A percentile compares a stretch with the other conserved stretches of the same genome.
Conservation (phyloP, 139 green algal genomes). For the Deuterostichococcus epilithicus region DNA sequence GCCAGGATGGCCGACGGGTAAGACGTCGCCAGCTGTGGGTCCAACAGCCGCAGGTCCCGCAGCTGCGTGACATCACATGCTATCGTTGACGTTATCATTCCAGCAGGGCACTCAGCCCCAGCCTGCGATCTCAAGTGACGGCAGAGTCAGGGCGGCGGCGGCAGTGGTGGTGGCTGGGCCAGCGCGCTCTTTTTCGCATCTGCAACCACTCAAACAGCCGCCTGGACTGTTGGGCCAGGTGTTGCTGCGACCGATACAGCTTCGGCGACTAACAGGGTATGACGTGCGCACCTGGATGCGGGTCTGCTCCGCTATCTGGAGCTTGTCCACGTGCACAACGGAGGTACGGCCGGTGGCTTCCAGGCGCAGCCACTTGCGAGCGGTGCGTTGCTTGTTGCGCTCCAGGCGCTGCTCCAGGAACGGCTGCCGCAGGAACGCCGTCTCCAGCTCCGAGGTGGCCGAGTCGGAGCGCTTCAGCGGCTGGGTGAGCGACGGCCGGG, state of each 20-base stretch:
- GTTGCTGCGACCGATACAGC: too few relatives aligned
- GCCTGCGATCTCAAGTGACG: too few relatives aligned
- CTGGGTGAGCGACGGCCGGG: not conserved
- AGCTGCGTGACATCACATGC: too few relatives aligned
- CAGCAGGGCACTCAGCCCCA: too few relatives aligned
- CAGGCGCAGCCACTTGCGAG: not conserved
- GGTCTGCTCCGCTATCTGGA: conserved; percentile 16
- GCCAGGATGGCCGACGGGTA: conserved; percentile 49
- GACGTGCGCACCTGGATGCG: not conserved
- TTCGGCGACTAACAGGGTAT: too few relatives aligned
- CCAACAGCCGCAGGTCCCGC: conserved; percentile 24
- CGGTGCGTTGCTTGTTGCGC: not conserved
- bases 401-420: conserved; percentile 26
- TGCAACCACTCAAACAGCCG: too few relatives aligned
- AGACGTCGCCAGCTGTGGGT: conserved; percentile 33
- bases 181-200: too few relatives aligned
- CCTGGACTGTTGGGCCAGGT: too few relatives aligned
- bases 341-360: not conserved
- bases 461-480: not conserved
- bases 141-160: too few relatives aligned
- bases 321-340: conserved; percentile 14
- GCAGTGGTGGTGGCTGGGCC: too few relatives aligned
- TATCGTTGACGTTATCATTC: too few relatives aligned
- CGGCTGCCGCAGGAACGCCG: not conserved
- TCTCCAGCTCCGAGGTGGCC: not conserved